Conservation (phyloP, 257 asterid genomes). For the Solanum acaule region DNA sequence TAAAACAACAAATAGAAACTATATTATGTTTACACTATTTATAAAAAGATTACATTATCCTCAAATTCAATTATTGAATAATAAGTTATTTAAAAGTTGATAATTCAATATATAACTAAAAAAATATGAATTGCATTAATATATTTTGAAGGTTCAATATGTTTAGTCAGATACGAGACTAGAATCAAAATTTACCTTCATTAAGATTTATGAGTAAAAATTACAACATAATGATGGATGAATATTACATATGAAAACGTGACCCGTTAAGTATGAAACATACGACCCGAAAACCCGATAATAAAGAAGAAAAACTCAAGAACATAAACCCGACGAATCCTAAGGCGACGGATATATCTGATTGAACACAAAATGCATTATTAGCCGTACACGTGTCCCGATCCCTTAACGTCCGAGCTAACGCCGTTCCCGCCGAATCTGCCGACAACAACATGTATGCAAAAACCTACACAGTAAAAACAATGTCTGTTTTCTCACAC, state of each 20-base stretch:
- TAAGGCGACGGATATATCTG: slow-evolving; percentile 29
- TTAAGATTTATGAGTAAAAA: background rate
- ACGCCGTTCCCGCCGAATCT: slow-evolving; percentile 33
- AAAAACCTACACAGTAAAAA: slow-evolving; percentile 17
- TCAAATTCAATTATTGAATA: background rate
- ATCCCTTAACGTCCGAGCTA: slow-evolving; percentile 19
- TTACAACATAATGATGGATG: background rate
- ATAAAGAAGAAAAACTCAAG: slow-evolving; percentile 24
- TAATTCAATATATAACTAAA: background rate
- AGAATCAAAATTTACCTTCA: background rate
- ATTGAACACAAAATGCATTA: slow-evolving; percentile 30
- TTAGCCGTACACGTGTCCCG: slow-evolving; percentile 19
- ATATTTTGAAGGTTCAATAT: background rate
- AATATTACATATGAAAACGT: slow-evolving; percentile 23
- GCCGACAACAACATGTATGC: slow-evolving; percentile 37
- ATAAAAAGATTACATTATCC: background rate
- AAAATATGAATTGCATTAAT: background rate
- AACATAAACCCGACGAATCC: slow-evolving; percentile 37
- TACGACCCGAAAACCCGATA: slow-evolving; percentile 38
- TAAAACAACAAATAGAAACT: background rate
- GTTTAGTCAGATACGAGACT: background rate
- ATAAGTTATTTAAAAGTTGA: background rate
- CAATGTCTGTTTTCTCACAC: background rate
- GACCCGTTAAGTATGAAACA: slow-evolving; percentile 30
- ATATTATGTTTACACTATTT: background rate